A percentile compares a stretch with the other conserved stretches of the same genome.
These are phyloP conservation scores for Penicillium sclerotiorum DNA, from an alignment of 2,329 filamentous ascomycete genomes.

Conservation along the genomic window DNA sequence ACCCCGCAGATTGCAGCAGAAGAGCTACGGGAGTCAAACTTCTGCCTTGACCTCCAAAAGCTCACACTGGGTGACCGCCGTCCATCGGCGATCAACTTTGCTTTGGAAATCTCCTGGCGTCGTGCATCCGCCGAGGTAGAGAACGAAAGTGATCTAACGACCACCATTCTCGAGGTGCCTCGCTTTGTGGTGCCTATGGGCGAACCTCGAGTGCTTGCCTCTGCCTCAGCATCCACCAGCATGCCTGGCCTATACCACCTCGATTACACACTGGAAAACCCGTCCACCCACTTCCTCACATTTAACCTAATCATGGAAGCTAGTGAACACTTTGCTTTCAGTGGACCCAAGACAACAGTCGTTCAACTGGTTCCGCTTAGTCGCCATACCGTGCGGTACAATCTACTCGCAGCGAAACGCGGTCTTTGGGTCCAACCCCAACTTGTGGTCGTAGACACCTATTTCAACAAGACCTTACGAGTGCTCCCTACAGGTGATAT, in stretches of 20 bases:
- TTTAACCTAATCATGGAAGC: slow-evolving; percentile 93
- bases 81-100: slow-evolving; percentile 72
- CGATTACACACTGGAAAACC: slow-evolving; percentile 82
- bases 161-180: slow-evolving; percentile 73
- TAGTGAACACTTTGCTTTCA: slow-evolving; percentile 89
- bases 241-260: slow-evolving; percentile 49
- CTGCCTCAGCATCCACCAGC: slow-evolving; percentile 40
- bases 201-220: slow-evolving; percentile 79
- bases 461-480: slow-evolving; percentile 87
- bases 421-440: slow-evolving; percentile 72
- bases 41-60: slow-evolving; percentile 76
- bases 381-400: slow-evolving; percentile 71
- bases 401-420: slow-evolving; percentile 66
- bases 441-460: slow-evolving; percentile 80
- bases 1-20: slow-evolving; percentile 60
- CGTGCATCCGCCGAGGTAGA: slow-evolving; percentile 41
- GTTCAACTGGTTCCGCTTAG: slow-evolving; percentile 83
- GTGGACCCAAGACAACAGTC: slow-evolving; percentile 78
- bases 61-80: slow-evolving; percentile 78
- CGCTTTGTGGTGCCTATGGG: slow-evolving; percentile 77
- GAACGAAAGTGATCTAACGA: slow-evolving; percentile 53
- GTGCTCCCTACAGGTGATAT: slow-evolving; percentile 77
- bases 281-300: slow-evolving; percentile 89
- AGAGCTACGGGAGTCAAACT: slow-evolving; percentile 70
- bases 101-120: slow-evolving; percentile 76